phyloP scores from a whole-genome alignment of 208 protist species.

The Wallacemonas sp. region DNA sequence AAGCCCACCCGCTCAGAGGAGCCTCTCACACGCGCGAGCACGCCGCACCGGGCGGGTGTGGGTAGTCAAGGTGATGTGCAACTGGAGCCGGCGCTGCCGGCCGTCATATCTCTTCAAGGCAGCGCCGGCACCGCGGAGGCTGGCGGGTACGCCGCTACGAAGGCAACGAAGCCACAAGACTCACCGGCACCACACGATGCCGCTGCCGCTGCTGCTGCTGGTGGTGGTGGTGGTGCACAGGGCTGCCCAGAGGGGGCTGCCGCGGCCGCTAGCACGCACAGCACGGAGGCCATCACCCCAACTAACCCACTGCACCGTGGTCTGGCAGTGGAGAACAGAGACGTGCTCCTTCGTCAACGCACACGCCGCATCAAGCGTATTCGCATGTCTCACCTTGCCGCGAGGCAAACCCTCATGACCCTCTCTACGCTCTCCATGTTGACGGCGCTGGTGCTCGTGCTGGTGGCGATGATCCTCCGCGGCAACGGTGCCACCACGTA shows the following conservation, averaged over 20 bases:
- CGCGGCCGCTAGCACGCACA: background rate
- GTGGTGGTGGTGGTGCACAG: no score
- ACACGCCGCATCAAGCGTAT: background rate
- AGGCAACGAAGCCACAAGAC: no score
- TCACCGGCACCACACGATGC: no score
- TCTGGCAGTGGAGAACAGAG: background rate
- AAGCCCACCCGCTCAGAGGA: no score
- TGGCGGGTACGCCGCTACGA: no score
- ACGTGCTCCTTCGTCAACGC: background rate
- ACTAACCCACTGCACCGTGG: constrained; percentile 10
- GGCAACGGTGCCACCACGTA: background rate
- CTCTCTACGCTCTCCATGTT: background rate
- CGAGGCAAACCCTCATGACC: constrained; percentile 1
- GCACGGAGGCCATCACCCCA: background rate
- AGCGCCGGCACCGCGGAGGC: no score
- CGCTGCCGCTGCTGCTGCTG: no score
- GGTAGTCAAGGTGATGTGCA: no score
- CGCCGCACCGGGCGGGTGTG: no score
- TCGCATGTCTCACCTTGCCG: background rate
- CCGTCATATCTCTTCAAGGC: no score
- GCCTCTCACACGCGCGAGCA: no score
- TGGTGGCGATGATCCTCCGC: constrained; percentile 9
- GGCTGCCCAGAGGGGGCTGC: background rate
- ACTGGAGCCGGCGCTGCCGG: no score
- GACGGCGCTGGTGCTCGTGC: background rate